phyloP scores from a whole-genome alignment of 805 yeast genomes.

The Isabelozyma rhagii region DNA sequence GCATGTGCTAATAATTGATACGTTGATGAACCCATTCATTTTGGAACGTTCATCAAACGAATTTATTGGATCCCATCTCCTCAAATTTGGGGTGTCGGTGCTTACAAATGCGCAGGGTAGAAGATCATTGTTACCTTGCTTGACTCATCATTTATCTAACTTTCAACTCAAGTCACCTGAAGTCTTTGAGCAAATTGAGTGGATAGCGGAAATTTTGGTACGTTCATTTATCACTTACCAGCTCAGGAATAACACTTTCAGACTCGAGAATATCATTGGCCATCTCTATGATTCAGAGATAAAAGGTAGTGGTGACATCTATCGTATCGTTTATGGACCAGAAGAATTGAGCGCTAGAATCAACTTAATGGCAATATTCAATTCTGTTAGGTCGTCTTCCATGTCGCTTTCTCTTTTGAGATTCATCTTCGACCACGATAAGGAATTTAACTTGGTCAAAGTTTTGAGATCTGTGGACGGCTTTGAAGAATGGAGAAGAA shows the following conservation, averaged over 20 bases:
- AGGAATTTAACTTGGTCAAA: slow-evolving; percentile 39
- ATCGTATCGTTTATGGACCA: slow-evolving; percentile 51
- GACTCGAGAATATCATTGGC: slow-evolving; percentile 57
- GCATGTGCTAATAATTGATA: slow-evolving; percentile 55
- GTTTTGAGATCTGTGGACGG: slow-evolving; percentile 63
- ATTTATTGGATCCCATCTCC: slow-evolving; percentile 22
- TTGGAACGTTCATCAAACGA: slow-evolving; percentile 34
- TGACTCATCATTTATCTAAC: slow-evolving; percentile 45
- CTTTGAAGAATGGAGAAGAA: slow-evolving; percentile 62
- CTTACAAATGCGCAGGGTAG: slow-evolving; percentile 54
- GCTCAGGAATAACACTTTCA: slow-evolving; percentile 53
- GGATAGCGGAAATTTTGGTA: slow-evolving; percentile 53
- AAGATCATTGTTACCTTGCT: slow-evolving; percentile 62
- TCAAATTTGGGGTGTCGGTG: slow-evolving; percentile 39
- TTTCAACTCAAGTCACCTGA: slow-evolving; percentile 35
- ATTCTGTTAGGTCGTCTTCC: slow-evolving; percentile 20
- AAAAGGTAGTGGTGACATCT: slow-evolving; percentile 30
- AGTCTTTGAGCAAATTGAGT: slow-evolving; percentile 38
- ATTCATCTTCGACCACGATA: slow-evolving; percentile 34
- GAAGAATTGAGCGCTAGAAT: slow-evolving; percentile 56
- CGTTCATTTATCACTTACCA: slow-evolving; percentile 49
- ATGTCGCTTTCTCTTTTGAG: slow-evolving; percentile 32
- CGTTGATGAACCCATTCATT: slow-evolving; percentile 42
- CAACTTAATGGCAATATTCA: slow-evolving; percentile 45
- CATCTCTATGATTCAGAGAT: slow-evolving; percentile 46